Evolutionary conservation across 1,284 basidiomycete genomes (phyloP).

Genomic region (Phellinidium pouzarii): DNA sequence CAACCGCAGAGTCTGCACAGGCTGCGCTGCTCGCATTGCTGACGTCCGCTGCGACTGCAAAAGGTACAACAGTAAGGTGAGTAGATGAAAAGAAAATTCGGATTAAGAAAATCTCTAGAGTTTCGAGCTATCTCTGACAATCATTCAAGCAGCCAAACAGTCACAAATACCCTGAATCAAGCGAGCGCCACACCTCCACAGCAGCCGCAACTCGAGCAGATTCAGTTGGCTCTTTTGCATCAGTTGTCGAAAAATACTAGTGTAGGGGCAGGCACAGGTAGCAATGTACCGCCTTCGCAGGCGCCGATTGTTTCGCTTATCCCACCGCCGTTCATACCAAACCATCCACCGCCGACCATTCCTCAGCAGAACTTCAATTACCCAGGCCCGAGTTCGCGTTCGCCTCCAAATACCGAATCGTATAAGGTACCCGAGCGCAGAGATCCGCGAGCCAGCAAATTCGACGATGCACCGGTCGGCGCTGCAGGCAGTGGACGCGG

Average conservation of each 20-base stretch:
- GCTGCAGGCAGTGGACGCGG: slow-evolving; percentile 27
- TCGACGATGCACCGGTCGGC: slow-evolving; percentile 37
- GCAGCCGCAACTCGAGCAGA: slow-evolving; percentile 37
- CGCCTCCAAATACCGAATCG: slow-evolving; percentile 36
- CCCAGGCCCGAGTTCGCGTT: slow-evolving; percentile 28
- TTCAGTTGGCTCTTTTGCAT: slow-evolving; percentile 63
- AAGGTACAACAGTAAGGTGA: slow-evolving; percentile 25
- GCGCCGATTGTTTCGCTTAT: slow-evolving; percentile 27
- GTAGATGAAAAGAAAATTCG: slow-evolving; percentile 16
- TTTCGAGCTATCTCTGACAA: no score
- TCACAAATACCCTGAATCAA: slow-evolving; percentile 39
- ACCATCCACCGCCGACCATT: slow-evolving; percentile 19
- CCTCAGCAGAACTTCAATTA: slow-evolving; percentile 11
- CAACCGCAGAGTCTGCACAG: slow-evolving; percentile 41
- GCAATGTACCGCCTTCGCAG: slow-evolving; percentile 24
- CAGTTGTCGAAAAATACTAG: slow-evolving; percentile 61
- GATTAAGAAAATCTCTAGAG: no score
- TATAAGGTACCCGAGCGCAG: slow-evolving; percentile 34
- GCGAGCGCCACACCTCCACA: slow-evolving; percentile 21
- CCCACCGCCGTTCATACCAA: slow-evolving; percentile 25
- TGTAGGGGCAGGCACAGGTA: slow-evolving; percentile 27
- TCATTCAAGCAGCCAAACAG: slow-evolving; percentile 48
- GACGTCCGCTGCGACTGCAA: slow-evolving; percentile 45
- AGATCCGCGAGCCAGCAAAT: slow-evolving; percentile 41
- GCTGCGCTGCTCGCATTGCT: slow-evolving; percentile 61